These are phyloP conservation scores for Suhomyces canberraensis DNA, from an alignment of 805 yeast genomes.

Conservation along the genomic window DNA sequence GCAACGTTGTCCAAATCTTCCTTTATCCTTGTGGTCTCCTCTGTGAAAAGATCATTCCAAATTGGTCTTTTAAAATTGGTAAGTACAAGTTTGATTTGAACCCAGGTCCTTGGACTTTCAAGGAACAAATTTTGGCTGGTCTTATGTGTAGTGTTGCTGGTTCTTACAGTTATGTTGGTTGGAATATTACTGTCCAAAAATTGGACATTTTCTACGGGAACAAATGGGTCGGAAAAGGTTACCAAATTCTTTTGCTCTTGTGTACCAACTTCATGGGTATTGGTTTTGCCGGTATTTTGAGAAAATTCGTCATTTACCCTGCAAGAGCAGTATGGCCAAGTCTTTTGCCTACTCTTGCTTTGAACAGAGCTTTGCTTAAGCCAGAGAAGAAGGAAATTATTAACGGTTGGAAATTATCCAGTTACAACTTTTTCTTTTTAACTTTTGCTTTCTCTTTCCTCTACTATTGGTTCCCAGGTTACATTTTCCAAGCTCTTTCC, in stretches of 20 bases:
- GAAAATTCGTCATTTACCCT: conserved; percentile 16
- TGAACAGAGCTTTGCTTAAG: conserved; percentile 45
- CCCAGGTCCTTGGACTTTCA: conserved; percentile 63
- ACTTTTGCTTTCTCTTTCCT: conserved; percentile 29
- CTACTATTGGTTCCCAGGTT: conserved; percentile 48
- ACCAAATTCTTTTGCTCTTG: conserved; percentile 13
- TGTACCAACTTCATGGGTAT: conserved; percentile 17
- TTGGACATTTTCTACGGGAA: conserved; percentile 23
- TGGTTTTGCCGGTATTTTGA: conserved; percentile 17
- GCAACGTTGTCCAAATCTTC: conserved; percentile 46
- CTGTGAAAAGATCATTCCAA: conserved; percentile 34
- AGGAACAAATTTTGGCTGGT: conserved; percentile 66
- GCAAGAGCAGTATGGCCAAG: conserved; percentile 15
- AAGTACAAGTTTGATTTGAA: conserved; percentile 29
- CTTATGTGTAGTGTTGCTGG: conserved; percentile 35
- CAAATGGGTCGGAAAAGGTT: conserved; percentile 19
- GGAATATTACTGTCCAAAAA: conserved; percentile 21
- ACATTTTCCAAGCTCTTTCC: conserved; percentile 39
- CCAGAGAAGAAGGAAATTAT: conserved; percentile 22
- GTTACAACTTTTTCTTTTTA: conserved; percentile 29
- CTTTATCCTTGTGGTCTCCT: conserved; percentile 45
- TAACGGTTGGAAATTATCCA: conserved; percentile 23
- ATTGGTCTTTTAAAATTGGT: conserved; percentile 17
- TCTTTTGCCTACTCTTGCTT: conserved; percentile 41
- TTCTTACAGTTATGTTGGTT: conserved; percentile 20